Percentiles rank a stretch among this genome's conserved stretches.
Conservation (phyloP, 2,329 filamentous ascomycete genomes). For the Hymenoscyphus repandus region DNA sequence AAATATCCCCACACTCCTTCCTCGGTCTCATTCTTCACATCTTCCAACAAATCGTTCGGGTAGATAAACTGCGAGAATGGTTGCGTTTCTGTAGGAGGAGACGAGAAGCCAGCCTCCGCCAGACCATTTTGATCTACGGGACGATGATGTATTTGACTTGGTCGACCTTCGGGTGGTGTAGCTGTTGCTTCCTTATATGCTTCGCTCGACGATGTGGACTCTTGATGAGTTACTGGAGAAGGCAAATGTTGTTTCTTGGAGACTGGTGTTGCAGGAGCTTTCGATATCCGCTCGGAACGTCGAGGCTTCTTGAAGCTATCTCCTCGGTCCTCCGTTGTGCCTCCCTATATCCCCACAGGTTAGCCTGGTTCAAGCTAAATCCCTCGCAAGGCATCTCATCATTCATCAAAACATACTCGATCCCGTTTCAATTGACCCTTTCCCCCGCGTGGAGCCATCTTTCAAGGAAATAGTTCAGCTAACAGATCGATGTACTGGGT, state of each 20-base stretch:
- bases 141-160: conserved; percentile 44
- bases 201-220: conserved; percentile 54
- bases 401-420: conserved; percentile 50
- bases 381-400: conserved; percentile 18
- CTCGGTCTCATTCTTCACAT: conserved; percentile 74
- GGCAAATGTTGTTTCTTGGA: conserved; percentile 66
- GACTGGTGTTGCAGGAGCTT: conserved; percentile 51
- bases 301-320: conserved; percentile 70
- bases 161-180: conserved; percentile 59
- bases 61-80: conserved; percentile 76
- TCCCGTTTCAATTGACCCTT: conserved; percentile 82
- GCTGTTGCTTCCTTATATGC: conserved; percentile 63
- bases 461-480: conserved; percentile 8
- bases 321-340: conserved; percentile 23
- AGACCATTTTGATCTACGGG: conserved; percentile 36
- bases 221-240: conserved; percentile 70
- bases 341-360: conserved; percentile 1
- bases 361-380: conserved; percentile 6
- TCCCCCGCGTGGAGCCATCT: conserved; percentile 52
- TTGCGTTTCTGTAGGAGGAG: conserved; percentile 71
- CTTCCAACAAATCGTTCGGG: conserved; percentile 68
- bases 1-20: conserved; percentile 91
- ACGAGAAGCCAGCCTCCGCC: conserved; percentile 35
- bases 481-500: neutral
- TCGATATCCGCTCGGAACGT: conserved; percentile 65